Conservation (phyloP, 2,329 filamentous ascomycete genomes). For the Epichloe gansuensis region DNA sequence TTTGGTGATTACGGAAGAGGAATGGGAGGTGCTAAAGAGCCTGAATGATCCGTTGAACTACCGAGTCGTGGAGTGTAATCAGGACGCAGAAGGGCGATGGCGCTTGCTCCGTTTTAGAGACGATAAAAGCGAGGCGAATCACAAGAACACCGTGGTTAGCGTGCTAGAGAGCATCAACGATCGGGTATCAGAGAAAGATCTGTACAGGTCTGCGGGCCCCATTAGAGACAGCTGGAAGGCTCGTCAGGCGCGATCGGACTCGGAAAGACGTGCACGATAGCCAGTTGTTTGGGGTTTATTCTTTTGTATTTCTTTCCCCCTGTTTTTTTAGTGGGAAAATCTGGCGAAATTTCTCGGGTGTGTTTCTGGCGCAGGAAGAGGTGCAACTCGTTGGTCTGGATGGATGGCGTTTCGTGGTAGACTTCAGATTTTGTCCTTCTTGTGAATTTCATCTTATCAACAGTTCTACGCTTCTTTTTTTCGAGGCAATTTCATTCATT, state of each 20-base stretch:
- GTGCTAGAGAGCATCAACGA: constrained; percentile 86
- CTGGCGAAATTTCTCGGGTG: neutral
- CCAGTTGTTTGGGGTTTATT: neutral
- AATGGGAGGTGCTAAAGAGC: constrained; percentile 75
- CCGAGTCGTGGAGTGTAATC: constrained; percentile 79
- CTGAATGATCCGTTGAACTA: constrained; percentile 69
- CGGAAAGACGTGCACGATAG: constrained; percentile 13
- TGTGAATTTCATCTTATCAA: no score
- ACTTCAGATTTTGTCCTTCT: no score
- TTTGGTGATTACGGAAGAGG: constrained; percentile 57
- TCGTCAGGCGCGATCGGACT: constrained; percentile 27
- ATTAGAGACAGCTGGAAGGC: constrained; percentile 76
- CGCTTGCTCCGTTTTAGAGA: constrained; percentile 81
- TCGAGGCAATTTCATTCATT: no score
- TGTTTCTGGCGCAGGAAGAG: constrained; percentile 1
- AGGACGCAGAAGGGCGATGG: constrained; percentile 67
- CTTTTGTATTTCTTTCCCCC: neutral
- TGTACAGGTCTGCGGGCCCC: constrained; percentile 54
- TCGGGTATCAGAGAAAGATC: constrained; percentile 69
- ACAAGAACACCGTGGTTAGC: constrained; percentile 70
- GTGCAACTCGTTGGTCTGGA: neutral
- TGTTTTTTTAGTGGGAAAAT: neutral
- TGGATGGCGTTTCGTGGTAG: constrained; percentile 1
- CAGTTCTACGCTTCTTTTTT: neutral
- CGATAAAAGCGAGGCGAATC: constrained; percentile 86